Base-by-base conservation (phyloP, 164 flowering plant genomes). In the Magnolia changhungtana region DNA sequence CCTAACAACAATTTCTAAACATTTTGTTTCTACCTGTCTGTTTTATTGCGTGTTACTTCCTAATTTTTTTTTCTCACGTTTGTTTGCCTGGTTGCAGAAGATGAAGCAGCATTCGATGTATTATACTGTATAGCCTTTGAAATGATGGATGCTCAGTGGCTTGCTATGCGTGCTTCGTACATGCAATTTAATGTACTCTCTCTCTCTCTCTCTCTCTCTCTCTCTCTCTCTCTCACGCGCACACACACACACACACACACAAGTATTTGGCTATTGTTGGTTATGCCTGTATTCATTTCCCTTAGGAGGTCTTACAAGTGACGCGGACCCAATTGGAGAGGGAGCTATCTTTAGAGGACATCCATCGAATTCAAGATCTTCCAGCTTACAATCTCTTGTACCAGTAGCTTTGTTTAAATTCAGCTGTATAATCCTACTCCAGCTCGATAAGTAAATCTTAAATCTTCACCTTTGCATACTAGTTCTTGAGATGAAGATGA, bases 131-230 rank as follows among this genome's bases (percentile, higher is more conserved):
- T 91, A 77, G 94, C 99, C 67, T 96, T 89, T 78, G 91, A 90
- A 80, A 78, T 96, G 89, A 89, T 96, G 97, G 99, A 96, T 76
- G 97, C 97, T 8, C 99, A 91, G 76, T 96, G 99, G 99, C 98
- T 96, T 50, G 99, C 98, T 0, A 91, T 88, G 91, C 90, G 81
- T 63, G 99, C 99, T 81, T 96, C 99, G 16, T 96, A 96, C 77
- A 96, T 96, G 99, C 91, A 96, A 76, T 96, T 96, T 72, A 96
- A 96, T 75, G 99, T 96, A 90, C 69, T 20, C 72, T 61, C 67
- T 75, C 80, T 75, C 77, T 80, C 83, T 79, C 80, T 31, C 78
- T 52, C 55, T 76, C 67, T 50, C 77, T 63, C 50, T 74, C 19
- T 82, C 85, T 72, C 71, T 73, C 61, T 67, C 66, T 72, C 78